Percentiles rank a stretch among this genome's conserved stretches.
Conservation (phyloP, 179 eudicot genomes). For the Beta lomatogona region DNA sequence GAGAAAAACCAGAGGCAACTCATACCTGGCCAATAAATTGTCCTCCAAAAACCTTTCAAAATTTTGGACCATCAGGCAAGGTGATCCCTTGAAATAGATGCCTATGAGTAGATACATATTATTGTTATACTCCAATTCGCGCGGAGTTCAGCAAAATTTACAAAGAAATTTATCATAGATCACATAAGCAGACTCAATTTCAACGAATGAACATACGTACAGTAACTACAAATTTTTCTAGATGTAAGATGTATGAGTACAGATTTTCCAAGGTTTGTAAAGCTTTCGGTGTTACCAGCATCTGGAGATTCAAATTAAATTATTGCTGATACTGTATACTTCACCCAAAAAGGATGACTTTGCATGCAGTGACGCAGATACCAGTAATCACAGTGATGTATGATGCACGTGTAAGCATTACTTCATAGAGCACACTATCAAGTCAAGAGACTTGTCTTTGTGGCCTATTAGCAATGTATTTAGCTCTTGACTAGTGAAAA, state of each 20-base stretch:
- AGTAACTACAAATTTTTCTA: neutral
- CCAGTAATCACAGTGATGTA: no score
- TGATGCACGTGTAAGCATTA: neutral
- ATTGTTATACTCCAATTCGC: neutral
- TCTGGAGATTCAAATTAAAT: neutral
- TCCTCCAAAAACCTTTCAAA: conserved; percentile 90
- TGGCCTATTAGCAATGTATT: no score
- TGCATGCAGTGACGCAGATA: no score
- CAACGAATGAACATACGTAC: neutral
- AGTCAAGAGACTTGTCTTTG: neutral
- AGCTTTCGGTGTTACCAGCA: neutral
- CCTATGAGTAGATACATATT: conserved; percentile 41
- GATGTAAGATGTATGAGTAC: neutral
- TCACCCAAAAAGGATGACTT: no score
- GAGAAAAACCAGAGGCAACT: conserved; percentile 13
- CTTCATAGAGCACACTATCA: neutral
- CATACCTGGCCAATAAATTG: conserved; percentile 92
- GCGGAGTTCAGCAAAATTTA: neutral
- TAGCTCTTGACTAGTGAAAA: no score
- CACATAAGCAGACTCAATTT: neutral
- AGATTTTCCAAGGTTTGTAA: neutral
- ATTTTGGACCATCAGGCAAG: conserved; percentile 81
- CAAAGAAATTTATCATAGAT: neutral
- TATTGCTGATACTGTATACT: neutral
- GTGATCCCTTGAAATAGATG: conserved; percentile 85